phyloP scores from a whole-genome alignment of 1,284 basidiomycete species.

The Microbotryomycetes sp. region DNA sequence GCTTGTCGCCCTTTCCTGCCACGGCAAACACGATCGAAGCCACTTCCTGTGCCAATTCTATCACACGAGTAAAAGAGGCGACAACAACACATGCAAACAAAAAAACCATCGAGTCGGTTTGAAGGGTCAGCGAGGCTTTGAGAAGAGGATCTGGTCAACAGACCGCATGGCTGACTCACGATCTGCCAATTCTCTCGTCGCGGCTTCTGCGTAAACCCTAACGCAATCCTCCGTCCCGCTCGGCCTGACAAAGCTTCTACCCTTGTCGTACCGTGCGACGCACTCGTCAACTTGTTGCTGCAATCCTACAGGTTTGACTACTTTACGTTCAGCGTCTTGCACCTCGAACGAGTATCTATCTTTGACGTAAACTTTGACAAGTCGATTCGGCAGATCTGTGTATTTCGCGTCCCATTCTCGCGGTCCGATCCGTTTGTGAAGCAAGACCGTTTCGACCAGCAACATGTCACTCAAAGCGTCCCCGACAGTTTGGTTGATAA shows the following conservation, averaged over 20 bases:
- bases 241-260: slow-evolving; percentile 87
- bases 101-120: background rate
- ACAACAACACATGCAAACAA: background rate
- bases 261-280: slow-evolving; percentile 70
- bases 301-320: slow-evolving; percentile 70
- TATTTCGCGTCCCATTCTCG: slow-evolving; percentile 91
- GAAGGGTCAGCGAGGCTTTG: background rate
- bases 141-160: background rate
- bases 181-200: slow-evolving; percentile 64
- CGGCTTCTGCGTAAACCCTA: slow-evolving; percentile 92
- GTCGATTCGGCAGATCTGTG: slow-evolving; percentile 85
- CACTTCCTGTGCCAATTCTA: slow-evolving; percentile 23
- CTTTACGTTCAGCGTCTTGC: slow-evolving; percentile 83
- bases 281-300: slow-evolving; percentile 83
- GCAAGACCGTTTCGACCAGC: slow-evolving; percentile 85
- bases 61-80: background rate
- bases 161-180: slow-evolving; percentile 50
- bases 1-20: slow-evolving; percentile 13
- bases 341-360: slow-evolving; percentile 83
- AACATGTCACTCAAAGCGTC: slow-evolving; percentile 96
- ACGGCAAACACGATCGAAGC: slow-evolving; percentile 21
- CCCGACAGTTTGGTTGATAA: slow-evolving; percentile 98
- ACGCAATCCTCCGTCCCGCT: slow-evolving; percentile 99
- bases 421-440: slow-evolving; percentile 76
- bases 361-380: slow-evolving; percentile 89